These are phyloP conservation scores for Lepidium campestre DNA, from an alignment of 441 rosid genomes.

Conservation along the genomic window DNA sequence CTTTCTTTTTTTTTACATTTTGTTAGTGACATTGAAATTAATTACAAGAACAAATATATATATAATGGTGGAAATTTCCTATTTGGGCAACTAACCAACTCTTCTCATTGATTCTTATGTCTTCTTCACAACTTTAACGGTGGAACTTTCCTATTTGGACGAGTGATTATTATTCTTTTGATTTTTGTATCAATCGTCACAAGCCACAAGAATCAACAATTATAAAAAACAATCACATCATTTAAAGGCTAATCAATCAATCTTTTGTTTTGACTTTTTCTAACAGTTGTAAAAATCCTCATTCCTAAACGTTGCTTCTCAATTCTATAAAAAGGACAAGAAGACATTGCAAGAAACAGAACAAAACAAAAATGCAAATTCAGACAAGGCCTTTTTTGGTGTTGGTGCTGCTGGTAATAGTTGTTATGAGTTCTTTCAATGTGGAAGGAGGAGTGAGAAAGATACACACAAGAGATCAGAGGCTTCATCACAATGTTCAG, in stretches of 20 bases:
- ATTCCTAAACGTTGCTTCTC: not conserved
- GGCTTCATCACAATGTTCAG: constrained; percentile 11
- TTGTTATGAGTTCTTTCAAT: constrained; percentile 11
- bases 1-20: not conserved
- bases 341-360: constrained; percentile 8
- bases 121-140: constrained; percentile 18
- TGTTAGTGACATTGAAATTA: constrained; percentile 5
- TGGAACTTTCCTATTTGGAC: constrained; percentile 29
- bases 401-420: constrained; percentile 11
- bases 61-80: constrained; percentile 27
- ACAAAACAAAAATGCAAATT: constrained; percentile 16
- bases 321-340: constrained; percentile 8
- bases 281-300: not conserved
- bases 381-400: constrained; percentile 2
- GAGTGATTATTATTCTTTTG: constrained; percentile 4
- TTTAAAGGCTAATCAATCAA: constrained; percentile 14
- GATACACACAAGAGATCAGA: constrained; percentile 2
- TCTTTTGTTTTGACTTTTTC: constrained; percentile 19
- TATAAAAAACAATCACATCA: constrained; percentile 5
- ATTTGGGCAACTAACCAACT: constrained; percentile 27
- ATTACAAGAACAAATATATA: not conserved
- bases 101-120: constrained; percentile 15
- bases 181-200: constrained; percentile 10
- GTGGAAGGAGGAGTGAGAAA: constrained; percentile 25
- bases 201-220: constrained; percentile 13